phyloP scores from a whole-genome alignment of 2,329 filamentous ascomycete species.

The Cyanodermella asteris region DNA sequence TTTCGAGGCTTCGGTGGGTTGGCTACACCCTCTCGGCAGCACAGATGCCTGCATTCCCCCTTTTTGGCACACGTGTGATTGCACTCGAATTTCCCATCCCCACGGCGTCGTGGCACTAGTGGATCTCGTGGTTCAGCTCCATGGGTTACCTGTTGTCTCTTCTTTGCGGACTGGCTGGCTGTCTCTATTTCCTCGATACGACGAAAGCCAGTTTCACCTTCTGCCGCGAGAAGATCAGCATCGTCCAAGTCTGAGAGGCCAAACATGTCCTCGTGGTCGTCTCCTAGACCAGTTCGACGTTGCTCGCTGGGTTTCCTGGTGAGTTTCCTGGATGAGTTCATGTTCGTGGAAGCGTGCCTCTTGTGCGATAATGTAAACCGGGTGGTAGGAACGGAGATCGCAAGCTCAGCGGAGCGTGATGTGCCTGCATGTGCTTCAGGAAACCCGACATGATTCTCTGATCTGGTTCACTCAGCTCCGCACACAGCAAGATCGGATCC shows the following conservation, averaged over 20 bases:
- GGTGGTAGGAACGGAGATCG: not conserved
- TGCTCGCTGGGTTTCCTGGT: too few species aligned
- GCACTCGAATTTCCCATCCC: constrained; percentile 54
- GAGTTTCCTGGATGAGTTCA: too few species aligned
- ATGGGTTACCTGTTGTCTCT: not conserved
- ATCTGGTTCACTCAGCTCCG: constrained; percentile 27
- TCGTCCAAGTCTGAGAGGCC: too few species aligned
- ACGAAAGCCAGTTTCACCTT: constrained; percentile 1
- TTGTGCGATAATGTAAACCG: constrained; percentile 1
- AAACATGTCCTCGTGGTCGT: too few species aligned
- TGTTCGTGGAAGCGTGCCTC: constrained; percentile 4
- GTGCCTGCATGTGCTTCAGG: constrained; percentile 20
- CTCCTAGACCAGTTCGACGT: too few species aligned
- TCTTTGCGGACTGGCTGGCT: not conserved
- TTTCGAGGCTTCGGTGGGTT: constrained; percentile 31
- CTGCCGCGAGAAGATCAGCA: not conserved
- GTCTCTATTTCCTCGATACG: constrained; percentile 2
- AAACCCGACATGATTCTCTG: constrained; percentile 39
- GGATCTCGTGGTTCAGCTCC: not conserved
- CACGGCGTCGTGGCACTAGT: constrained; percentile 28
- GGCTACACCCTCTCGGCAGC: constrained; percentile 49
- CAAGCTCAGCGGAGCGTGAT: not conserved
- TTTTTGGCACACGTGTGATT: constrained; percentile 48
- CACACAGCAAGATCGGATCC: constrained; percentile 4
- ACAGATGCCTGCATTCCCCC: constrained; percentile 44